Conservation (phyloP, 1,139 yeast species). For the Saccharomyces hybrid region DNA sequence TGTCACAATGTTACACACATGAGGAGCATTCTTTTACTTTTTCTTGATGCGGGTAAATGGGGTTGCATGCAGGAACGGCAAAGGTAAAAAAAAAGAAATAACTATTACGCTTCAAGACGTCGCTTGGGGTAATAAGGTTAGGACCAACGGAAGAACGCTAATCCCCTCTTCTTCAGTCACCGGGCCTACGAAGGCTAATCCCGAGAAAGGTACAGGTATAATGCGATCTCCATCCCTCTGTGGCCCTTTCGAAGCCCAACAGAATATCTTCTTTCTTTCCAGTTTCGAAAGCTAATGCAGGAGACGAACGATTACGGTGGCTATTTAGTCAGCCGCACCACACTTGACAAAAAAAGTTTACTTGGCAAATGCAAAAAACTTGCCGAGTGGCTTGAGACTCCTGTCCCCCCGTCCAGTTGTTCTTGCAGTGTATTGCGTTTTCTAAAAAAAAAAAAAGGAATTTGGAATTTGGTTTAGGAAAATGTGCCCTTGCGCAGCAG, state of each 20-base stretch:
- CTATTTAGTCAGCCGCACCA: background rate
- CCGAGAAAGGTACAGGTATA: background rate
- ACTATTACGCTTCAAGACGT: background rate
- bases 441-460: too few relatives aligned
- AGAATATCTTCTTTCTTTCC: background rate
- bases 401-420: background rate
- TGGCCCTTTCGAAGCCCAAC: too few relatives aligned
- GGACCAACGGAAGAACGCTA: background rate
- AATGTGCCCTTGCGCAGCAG: background rate
- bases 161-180: background rate
- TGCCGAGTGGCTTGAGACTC: background rate
- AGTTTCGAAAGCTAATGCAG: background rate
- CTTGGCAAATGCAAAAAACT: background rate
- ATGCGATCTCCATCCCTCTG: background rate
- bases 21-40: background rate
- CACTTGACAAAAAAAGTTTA: background rate
- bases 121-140: background rate
- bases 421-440: background rate
- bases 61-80: background rate
- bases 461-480: background rate
- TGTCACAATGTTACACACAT: background rate
- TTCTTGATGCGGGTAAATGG: background rate
- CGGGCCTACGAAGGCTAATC: background rate
- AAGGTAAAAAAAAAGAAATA: background rate
- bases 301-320: background rate